A percentile compares a stretch with the other conserved stretches of the same genome.
Conservation (phyloP, 257 asterid species). For the Petrea volubilis region DNA sequence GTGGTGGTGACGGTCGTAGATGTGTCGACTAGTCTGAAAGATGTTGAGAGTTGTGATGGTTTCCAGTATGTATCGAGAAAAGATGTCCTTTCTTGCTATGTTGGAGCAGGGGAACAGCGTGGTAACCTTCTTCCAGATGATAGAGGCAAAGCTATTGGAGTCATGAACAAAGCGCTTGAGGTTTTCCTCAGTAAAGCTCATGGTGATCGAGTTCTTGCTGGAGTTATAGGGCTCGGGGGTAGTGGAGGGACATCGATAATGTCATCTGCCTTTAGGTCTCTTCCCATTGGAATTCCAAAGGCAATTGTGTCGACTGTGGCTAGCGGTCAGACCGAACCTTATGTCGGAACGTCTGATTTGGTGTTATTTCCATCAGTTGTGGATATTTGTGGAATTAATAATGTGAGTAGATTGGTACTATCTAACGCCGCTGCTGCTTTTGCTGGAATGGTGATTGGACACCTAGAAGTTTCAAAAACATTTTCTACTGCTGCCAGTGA, state of each 20-base stretch:
- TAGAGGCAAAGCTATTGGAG: constrained; percentile 73
- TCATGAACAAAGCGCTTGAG: constrained; percentile 64
- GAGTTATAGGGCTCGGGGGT: constrained; percentile 92
- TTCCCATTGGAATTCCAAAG: constrained; percentile 89
- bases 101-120: constrained; percentile 31
- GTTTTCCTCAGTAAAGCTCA: constrained; percentile 51
- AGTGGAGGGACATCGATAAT: constrained; percentile 95
- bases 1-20: constrained; percentile 72
- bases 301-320: constrained; percentile 87
- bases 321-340: constrained; percentile 87
- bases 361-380: constrained; percentile 93
- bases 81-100: constrained; percentile 61
- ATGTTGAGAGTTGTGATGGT: constrained; percentile 50
- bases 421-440: constrained; percentile 83
- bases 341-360: constrained; percentile 95
- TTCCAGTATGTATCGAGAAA: constrained; percentile 66
- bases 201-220: constrained; percentile 50
- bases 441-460: constrained; percentile 86
- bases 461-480: constrained; percentile 35
- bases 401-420: constrained; percentile 71
- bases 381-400: constrained; percentile 93
- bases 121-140: constrained; percentile 59
- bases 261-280: constrained; percentile 77
- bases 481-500: constrained; percentile 25
- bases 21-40: constrained; percentile 60